Percentiles rank a stretch among this genome's conserved stretches.
Evolutionary conservation across 1,139 yeast genomes (phyloP).

Genomic region (Casaregolazyma suthepensis): DNA sequence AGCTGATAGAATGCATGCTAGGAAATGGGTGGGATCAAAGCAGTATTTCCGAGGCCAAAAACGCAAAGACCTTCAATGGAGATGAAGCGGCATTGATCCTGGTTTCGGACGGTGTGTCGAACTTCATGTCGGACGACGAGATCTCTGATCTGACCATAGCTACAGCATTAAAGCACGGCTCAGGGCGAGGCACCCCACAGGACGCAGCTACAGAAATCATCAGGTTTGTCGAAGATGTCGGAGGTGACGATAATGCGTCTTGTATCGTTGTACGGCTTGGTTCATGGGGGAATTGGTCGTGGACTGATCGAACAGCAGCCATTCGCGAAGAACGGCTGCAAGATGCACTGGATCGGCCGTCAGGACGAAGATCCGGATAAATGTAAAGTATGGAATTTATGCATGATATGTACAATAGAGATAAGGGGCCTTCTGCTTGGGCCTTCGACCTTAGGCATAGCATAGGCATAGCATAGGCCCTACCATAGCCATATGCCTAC

Average conservation of each 20-base stretch:
- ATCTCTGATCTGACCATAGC: conserved; percentile 77
- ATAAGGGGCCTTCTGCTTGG: too few species aligned
- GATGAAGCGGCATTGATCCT: conserved; percentile 76
- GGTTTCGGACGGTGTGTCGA: conserved; percentile 84
- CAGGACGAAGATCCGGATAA: conserved; percentile 8
- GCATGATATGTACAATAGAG: conserved; percentile 2
- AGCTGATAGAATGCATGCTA: conserved; percentile 57
- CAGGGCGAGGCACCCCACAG: conserved; percentile 73
- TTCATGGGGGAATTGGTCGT: conserved; percentile 89
- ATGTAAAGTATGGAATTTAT: conserved; percentile 2
- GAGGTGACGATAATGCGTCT: conserved; percentile 93
- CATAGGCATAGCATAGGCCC: too few species aligned
- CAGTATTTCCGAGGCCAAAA: conserved; percentile 1
- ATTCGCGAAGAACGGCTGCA: conserved; percentile 68
- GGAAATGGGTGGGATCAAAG: conserved; percentile 33
- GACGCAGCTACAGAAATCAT: conserved; percentile 80
- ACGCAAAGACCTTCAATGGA: conserved; percentile 38
- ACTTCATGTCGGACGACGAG: conserved; percentile 80
- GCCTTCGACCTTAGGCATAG: too few species aligned
- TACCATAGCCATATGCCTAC: too few species aligned
- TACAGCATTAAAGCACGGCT: conserved; percentile 62
- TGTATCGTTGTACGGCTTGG: conserved; percentile 70
- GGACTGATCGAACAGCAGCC: conserved; percentile 73
- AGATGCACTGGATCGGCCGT: conserved; percentile 35
- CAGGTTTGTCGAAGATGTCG: conserved; percentile 75